Evolutionary conservation across 169 alveolate genomes (phyloP), one percentile per base, ranked within the genome.

Genomic region (Cryptosporidium meleagridis): DNA sequence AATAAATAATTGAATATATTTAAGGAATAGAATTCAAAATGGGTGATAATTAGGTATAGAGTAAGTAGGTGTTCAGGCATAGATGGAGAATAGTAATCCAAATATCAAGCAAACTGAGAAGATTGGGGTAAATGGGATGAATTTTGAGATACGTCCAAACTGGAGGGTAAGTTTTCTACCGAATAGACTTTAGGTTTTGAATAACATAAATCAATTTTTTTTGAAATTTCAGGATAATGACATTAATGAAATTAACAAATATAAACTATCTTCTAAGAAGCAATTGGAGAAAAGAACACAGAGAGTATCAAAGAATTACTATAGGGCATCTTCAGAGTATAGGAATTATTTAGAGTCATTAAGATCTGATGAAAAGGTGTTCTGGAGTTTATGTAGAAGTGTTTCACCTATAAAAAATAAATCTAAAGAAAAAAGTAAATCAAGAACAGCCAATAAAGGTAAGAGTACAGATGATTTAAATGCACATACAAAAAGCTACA

Each of bases 61-160:
- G 1, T 31, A 1, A 31, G 35, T 31, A 31, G n/a, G 3, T 37
- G 35, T n/a, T 55, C 16, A n/a, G 1, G 35, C 9, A 2, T 6
- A 55, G 67, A 55, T 55, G 67, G 67, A 55, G 67, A 55, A 55
- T 16, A 55, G 0, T 3, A 55, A 55, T 3, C 31, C 67, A 26
- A 55, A 55, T 21, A 9, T 0, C 4, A 55, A 26, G 12, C 35
- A 33, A 41, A 52, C 12, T 39, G 86, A 73, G 35, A 59, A 12
- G 35, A 16, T 80, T 39, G 21, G 14, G 37, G 48, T 41, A n/a
- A 51, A 80, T 31, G 89, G 75, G 18, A 37, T 80, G 72, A 80
- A 16, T 48, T 80, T 80, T 80, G 89, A 80, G 68, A 39, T 80
- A 44, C 73, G 75, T 3, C 89, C 89, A 6, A 80, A 51, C n/a